Evolutionary conservation across 768 basidiomycete genomes (phyloP), one percentile per base, ranked within the genome.

Genomic region (Amanita inopinata): DNA sequence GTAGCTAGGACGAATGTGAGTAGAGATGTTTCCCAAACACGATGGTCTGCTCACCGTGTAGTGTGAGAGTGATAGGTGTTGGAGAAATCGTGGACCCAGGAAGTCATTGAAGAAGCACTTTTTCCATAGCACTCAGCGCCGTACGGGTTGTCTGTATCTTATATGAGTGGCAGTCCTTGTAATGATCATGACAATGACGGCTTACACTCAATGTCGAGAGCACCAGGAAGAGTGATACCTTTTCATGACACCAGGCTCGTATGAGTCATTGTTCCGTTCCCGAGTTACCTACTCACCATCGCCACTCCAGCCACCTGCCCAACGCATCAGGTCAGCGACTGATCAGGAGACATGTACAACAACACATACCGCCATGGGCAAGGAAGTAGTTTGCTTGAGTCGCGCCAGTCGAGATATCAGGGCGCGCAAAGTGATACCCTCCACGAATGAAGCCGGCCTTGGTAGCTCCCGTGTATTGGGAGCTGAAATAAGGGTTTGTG

Each of bases 1-100:
- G 46, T 60, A 72, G 19, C 73, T 71, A 44, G 18, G 25, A 20
- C 27, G 8, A 28, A 14, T 3, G 20, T 14, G 35, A 31, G 50
- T 10, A 42, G 4, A 10, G 23, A 17, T 33, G 33, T 31, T 6
- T 33, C 25, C 12, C n/a, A 44, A 2, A 2, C 31, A 24, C 28
- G 31, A 33, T 25, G 6, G 23, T 30, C 28, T n/a, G 43, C 54
- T 52, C 59, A 78, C 67, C 71, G 67, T 17, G 61, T 60, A 3
- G 74, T 75, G 8, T 52, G 47, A 10, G 69, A 43, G 11, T 75
- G 52, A 49, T 80, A 82, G 0, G 79, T 79, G 51, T 67, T 55
- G 2, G 77, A 78, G 59, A 82, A 82, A 52, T 74, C 73, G 24
- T 57, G 46, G 40, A 83, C 65, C 78, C 80, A 81, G 11, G 66